Conservation (phyloP, 371 early-diverging fungal genomes). For the Syncephalastrum racemosum region DNA sequence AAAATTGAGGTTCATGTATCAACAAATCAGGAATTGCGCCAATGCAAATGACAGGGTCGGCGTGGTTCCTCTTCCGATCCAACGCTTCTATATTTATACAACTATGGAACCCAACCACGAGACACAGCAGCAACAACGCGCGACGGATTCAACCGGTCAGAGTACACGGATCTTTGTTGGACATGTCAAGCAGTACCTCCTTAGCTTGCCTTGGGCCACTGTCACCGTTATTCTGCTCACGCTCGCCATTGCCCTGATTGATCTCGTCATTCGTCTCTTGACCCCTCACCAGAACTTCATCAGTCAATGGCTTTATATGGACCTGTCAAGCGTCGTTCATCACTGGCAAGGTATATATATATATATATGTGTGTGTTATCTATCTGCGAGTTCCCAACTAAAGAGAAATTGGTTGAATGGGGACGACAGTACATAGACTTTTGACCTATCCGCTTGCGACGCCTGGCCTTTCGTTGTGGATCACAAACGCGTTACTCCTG, state of each 20-base stretch:
- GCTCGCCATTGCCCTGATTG: conserved; percentile 5
- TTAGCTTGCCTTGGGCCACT: conserved; percentile 13
- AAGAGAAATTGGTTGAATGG: too few species aligned
- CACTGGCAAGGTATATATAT: too few species aligned
- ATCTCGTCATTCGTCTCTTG: conserved; percentile 8
- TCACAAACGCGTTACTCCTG: conserved; percentile 20
- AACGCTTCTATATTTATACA: conserved; percentile 1
- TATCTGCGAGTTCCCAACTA: too few species aligned
- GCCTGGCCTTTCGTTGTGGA: conserved; percentile 9
- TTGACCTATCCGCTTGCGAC: conserved; percentile 21
- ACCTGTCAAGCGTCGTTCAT: too few species aligned
- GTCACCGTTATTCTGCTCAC: conserved; percentile 6
- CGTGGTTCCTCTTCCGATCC: too few species aligned
- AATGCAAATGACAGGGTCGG: too few species aligned
- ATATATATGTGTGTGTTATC: too few species aligned
- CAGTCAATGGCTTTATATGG: conserved; percentile 7
- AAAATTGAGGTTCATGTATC: too few species aligned
- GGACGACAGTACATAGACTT: conserved; percentile 14
- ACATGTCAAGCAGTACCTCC: conserved; percentile 23
- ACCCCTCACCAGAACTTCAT: neutral
- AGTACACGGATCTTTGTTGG: conserved; percentile 18
- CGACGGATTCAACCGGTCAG: conserved; percentile 10
- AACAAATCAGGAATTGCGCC: too few species aligned
- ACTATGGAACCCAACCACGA: neutral
- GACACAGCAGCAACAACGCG: too few species aligned